Evolutionary conservation across 208 protist genomes (phyloP), one percentile per base, ranked within the genome.

Genomic region (Trypanosoma boissoni): DNA sequence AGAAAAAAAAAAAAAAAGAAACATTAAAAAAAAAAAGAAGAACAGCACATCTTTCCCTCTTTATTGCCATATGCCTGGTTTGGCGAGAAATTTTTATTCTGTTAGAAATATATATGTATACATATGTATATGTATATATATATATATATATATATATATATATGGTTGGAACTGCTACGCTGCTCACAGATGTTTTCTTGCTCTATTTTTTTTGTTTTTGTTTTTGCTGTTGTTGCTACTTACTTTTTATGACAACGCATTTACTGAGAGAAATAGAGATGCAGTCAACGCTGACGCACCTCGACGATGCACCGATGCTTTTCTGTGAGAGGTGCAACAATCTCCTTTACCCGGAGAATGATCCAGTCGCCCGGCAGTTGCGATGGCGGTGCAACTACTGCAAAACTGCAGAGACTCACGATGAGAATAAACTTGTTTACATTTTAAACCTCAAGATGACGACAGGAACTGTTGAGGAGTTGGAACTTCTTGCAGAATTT

Each of bases 301-400:
- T 68, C 26, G 54, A 71, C 41, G 69, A 76, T 27, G 90, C 90
- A 23, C 80, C 82, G 27, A 94, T 96, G 87, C 68, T 92, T 20
- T 96, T 96, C 50, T 96, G 91, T 70, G 64, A 75, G 28, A 58
- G 64, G 1, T 96, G 91, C 71, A 88, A 68, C 58, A 96, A 96
- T 62, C 71, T 94, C 8, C 76, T 96, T 8, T 96, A 94, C 62
- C 91, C 91, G 9, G 81, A 92, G 48, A 78, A 76, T 34, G 79
- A 83, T 44, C 54, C 60, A 1, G 23, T 61, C 2, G 63, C 78
- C 41, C 56, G 74, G 26, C 66, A 64, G 24, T 83, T 96, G 75
- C 29, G 72, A 26, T 96, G 86, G 84, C 82, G 80, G 14, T 96
- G 90, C 64, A 91, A 87, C 68, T 90, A 80, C 74, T 96, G 90